Evolutionary conservation across 139 green algal genomes (phyloP), one percentile per base, ranked within the genome.

Genomic region (Chlorella sp.): DNA sequence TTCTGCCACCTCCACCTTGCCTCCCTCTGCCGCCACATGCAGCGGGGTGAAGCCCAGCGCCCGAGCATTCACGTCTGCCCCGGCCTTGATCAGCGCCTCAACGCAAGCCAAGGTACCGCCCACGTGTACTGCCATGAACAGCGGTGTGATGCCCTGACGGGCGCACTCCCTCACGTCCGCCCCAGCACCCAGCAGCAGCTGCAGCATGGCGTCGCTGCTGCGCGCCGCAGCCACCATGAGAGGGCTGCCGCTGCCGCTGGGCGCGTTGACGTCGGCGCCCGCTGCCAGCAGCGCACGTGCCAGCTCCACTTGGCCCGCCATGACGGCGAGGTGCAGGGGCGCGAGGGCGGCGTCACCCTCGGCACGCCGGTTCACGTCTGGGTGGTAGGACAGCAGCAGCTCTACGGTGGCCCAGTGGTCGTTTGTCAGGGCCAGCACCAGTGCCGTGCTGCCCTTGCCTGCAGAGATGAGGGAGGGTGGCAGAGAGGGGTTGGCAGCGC

Each of bases 11-110:
- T 87, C 40, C 12, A 78, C 34, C 28, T 86, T 68, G 30, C 91
- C 91, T 15, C 48, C 79, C 84, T 93, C 91, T 37, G 92, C 92
- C 36, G 92, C 92, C 5, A 88, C 89, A 81, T 94, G 92, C 85
- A 94, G 85, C 32, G 91, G 60, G 4, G 92, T 94, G 60, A 93
- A 91, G 22, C 89, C 89, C 18, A 87, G 60, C 69, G 89, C 92
- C 40, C 83, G 60, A 0, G 73, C 64, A 53, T 91, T 91, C 36
- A 89, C 86, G 53, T 92, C 80, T 15, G 91, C 92, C 0, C 82
- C 87, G 2, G 60, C 80, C 3, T 71, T 39, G 3, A 92, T 12
- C 61, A 94, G 87, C 30, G 39, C 26, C 48, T 42, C 37, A 22
- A 92, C 71, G 30, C 80, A 26, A 0, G 90, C 90, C 37, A 77